Conservation (phyloP, 1,139 yeast species). For the Candida smagusa region DNA sequence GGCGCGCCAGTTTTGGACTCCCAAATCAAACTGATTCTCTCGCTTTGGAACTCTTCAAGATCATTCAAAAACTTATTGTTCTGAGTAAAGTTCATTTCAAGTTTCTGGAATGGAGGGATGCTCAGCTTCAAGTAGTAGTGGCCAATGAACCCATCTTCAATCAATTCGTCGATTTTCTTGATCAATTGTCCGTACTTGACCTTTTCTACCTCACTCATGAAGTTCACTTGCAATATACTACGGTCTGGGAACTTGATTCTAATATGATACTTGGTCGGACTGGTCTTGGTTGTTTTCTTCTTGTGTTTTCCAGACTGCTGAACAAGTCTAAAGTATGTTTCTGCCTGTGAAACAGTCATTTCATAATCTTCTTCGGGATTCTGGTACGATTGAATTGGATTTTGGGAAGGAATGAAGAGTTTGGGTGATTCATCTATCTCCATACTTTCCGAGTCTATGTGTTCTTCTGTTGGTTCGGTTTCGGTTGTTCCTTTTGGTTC, state of each 20-base stretch:
- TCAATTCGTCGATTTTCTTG: constrained; percentile 33
- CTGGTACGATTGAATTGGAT: constrained; percentile 22
- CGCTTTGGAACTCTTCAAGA: constrained; percentile 31
- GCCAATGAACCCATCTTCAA: constrained; percentile 34
- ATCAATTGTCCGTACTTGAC: constrained; percentile 43
- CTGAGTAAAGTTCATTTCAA: constrained; percentile 28
- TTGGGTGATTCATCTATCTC: constrained; percentile 15
- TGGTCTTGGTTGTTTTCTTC: constrained; percentile 21
- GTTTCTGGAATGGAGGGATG: constrained; percentile 42
- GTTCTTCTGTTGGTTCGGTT: not conserved
- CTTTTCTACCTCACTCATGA: constrained; percentile 33
- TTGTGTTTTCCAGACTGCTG: constrained; percentile 35
- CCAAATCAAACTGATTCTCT: constrained; percentile 37
- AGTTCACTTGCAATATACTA: constrained; percentile 45
- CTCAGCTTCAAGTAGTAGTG: constrained; percentile 34
- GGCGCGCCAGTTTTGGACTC: constrained; percentile 17
- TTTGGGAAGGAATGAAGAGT: constrained; percentile 19
- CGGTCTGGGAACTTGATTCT: constrained; percentile 56
- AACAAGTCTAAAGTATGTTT: constrained; percentile 47
- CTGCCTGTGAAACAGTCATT: constrained; percentile 51
- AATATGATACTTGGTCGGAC: constrained; percentile 28
- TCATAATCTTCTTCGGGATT: constrained; percentile 49
- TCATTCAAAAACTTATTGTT: constrained; percentile 32
- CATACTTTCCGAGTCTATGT: not conserved
- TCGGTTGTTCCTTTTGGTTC: not conserved